Conservation (phyloP, 352 stramenopile genomes). For the Phytophthora meadii region DNA sequence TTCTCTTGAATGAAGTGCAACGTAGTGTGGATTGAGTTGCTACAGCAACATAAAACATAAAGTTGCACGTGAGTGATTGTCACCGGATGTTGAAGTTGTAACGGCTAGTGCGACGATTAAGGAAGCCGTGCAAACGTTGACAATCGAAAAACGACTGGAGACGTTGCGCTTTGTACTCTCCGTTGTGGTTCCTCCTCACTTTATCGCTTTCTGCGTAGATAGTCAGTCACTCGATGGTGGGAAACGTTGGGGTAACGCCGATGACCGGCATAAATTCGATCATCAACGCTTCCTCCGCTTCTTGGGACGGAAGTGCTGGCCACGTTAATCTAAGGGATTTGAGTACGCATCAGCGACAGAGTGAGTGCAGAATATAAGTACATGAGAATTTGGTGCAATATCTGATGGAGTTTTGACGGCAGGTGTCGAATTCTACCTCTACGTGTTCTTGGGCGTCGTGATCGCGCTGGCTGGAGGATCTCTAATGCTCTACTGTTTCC, state of each 20-base stretch:
- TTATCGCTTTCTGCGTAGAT: conserved; percentile 6
- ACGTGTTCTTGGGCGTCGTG: conserved; percentile 77
- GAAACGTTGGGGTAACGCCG: not conserved
- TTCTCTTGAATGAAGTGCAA: not conserved
- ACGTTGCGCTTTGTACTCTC: conserved; percentile 5
- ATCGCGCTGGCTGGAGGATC: conserved; percentile 45
- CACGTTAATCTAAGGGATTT: conserved; percentile 7
- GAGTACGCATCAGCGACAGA: conserved; percentile 24
- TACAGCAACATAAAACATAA: not conserved
- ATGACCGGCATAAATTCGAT: not conserved
- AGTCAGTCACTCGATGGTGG: conserved; percentile 2
- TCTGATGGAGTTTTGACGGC: not conserved
- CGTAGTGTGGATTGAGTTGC: no score
- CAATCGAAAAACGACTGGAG: conserved; percentile 15
- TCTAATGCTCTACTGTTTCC: conserved; percentile 69
- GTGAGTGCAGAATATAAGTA: conserved; percentile 6
- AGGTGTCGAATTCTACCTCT: conserved; percentile 73
- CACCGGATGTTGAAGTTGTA: conserved; percentile 29
- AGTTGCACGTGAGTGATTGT: not conserved
- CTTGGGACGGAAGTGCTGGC: conserved; percentile 9
- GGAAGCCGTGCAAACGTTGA: conserved; percentile 5
- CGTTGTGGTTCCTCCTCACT: not conserved
- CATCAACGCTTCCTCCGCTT: conserved; percentile 5
- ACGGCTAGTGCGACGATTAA: conserved; percentile 24
- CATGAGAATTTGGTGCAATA: not conserved